Evolutionary conservation across 345 rosid species (phyloP).

Genomic region (Eucalyptus regnans): DNA sequence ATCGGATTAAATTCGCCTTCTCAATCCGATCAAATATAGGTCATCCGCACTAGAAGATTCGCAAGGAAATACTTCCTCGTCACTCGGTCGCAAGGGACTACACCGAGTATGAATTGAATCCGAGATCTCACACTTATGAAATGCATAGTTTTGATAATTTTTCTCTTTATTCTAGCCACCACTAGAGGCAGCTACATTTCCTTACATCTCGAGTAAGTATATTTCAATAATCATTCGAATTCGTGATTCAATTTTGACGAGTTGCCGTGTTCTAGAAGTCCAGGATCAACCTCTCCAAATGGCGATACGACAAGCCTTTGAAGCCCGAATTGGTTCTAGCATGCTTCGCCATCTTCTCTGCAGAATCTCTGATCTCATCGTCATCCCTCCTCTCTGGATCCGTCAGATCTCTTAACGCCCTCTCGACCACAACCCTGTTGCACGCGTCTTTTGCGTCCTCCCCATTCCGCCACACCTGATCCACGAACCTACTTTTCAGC

Average conservation of each 20-base stretch:
- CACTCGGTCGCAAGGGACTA: background rate
- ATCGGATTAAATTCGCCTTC: background rate
- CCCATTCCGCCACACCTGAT: constrained; percentile 47
- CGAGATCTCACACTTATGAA: background rate
- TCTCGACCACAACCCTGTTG: constrained; percentile 24
- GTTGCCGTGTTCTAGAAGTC: constrained; percentile 11
- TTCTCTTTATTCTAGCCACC: background rate
- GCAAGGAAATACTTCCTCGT: background rate
- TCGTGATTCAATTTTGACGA: background rate
- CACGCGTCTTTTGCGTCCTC: constrained; percentile 45
- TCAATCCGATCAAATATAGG: background rate
- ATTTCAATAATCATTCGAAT: background rate
- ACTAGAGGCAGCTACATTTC: background rate
- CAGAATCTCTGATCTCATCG: constrained; percentile 14
- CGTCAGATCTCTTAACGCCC: constrained; percentile 39
- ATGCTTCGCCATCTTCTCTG: constrained; percentile 7
- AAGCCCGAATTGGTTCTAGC: background rate
- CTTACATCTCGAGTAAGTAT: background rate
- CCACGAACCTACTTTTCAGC: constrained; percentile 35
- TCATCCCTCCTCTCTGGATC: constrained; percentile 12
- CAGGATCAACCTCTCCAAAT: constrained; percentile 17
- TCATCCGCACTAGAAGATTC: background rate
- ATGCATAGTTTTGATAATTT: background rate
- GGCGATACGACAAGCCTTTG: constrained; percentile 13
- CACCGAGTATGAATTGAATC: background rate